phyloP scores from a whole-genome alignment of 768 basidiomycete species.

The Psilocybe tampanensis region DNA sequence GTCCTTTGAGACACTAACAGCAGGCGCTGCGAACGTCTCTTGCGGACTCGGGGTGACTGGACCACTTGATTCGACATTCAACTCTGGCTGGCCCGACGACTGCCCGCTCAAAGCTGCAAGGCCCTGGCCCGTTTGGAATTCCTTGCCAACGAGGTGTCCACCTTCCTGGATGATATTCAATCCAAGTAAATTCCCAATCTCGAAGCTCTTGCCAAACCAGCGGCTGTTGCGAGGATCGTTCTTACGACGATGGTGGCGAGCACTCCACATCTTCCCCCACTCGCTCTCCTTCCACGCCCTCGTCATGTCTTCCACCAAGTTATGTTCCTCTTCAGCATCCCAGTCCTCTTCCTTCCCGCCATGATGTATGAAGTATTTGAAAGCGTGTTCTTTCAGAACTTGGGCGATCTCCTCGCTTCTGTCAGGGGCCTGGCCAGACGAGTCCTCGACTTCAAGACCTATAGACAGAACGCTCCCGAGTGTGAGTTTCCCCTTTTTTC shows the following conservation, averaged over 20 bases:
- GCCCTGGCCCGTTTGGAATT: neutral
- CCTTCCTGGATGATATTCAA: constrained; percentile 55
- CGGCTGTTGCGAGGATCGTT: constrained; percentile 27
- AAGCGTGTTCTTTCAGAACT: constrained; percentile 62
- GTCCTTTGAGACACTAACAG: constrained; percentile 11
- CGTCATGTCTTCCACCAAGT: constrained; percentile 57
- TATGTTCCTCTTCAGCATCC: constrained; percentile 55
- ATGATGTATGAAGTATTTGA: constrained; percentile 60
- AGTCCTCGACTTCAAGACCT: constrained; percentile 20
- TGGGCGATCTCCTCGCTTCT: constrained; percentile 42
- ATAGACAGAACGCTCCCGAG: constrained; percentile 25
- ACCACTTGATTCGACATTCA: neutral
- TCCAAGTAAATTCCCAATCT: constrained; percentile 76
- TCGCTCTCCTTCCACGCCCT: constrained; percentile 66
- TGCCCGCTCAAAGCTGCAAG: neutral
- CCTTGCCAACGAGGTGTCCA: constrained; percentile 17
- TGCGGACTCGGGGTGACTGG: constrained; percentile 8
- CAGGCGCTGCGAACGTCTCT: constrained; percentile 30
- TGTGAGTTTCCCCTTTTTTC: constrained; percentile 28
- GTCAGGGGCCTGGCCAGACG: constrained; percentile 20
- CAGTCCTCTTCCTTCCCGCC: constrained; percentile 72
- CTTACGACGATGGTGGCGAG: constrained; percentile 33
- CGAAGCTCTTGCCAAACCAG: constrained; percentile 79
- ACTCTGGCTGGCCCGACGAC: neutral
- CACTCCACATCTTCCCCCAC: constrained; percentile 54